Percentiles rank a stretch among this genome's conserved stretches.
Conservation (phyloP, 176 grass and related monocot genomes). For the Carex parvula region DNA sequence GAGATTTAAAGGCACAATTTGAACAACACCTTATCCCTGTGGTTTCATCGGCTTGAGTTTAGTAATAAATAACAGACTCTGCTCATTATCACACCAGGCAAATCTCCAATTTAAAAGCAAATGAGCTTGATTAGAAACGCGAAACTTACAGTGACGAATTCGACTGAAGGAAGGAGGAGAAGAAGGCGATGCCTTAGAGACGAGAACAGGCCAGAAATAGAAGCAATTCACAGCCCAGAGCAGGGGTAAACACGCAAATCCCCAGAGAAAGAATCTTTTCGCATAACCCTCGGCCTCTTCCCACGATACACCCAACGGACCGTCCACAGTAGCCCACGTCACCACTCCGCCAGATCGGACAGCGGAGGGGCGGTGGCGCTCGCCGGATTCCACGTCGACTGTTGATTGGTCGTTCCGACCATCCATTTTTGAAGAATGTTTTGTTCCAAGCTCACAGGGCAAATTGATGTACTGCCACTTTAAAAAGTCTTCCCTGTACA, state of each 20-base stretch:
- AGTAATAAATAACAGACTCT: not conserved
- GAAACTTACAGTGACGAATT: constrained; percentile 70
- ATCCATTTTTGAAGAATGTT: not conserved
- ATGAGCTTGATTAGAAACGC: not conserved
- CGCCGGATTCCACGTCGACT: constrained; percentile 19
- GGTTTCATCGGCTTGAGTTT: no score
- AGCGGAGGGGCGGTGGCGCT: constrained; percentile 5
- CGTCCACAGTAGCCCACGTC: constrained; percentile 77
- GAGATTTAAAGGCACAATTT: not conserved
- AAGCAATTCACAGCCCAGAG: constrained; percentile 96
- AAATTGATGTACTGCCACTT: not conserved
- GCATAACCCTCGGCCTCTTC: constrained; percentile 72
- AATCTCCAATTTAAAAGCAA: not conserved
- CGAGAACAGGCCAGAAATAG: constrained; percentile 93
- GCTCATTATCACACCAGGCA: not conserved
- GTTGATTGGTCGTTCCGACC: not conserved
- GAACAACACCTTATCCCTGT: not conserved
- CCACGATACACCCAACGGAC: constrained; percentile 59
- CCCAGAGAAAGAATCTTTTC: constrained; percentile 78
- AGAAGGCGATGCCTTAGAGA: not conserved
- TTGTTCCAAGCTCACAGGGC: not conserved
- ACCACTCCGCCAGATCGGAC: not conserved
- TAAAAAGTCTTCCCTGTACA: not conserved
- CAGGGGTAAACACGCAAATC: constrained; percentile 82
- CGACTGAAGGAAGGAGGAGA: constrained; percentile 36